Percentiles rank a stretch among this genome's conserved stretches.
These are phyloP conservation scores for Cadophora malorum DNA, from an alignment of 2,329 filamentous ascomycete species.

Conservation along the genomic window DNA sequence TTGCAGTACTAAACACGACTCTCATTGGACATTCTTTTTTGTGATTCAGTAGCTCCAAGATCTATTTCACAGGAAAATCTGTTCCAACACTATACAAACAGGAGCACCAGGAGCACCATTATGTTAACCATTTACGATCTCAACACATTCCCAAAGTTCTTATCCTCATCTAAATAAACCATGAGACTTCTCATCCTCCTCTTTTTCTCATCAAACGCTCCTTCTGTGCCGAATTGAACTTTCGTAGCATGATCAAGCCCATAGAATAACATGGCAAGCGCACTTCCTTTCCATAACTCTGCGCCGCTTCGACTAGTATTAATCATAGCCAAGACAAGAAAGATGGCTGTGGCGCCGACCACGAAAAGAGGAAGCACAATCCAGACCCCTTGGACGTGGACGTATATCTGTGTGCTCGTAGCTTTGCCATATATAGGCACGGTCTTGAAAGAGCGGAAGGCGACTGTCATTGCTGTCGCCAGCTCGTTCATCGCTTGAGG, in stretches of 20 bases:
- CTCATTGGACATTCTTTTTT: too few species aligned
- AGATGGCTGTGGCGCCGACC: constrained; percentile 43
- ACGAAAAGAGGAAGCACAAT: constrained; percentile 45
- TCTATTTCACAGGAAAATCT: background rate
- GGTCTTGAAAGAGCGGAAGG: constrained; percentile 45
- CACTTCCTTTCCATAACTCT: constrained; percentile 47
- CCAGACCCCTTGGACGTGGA: constrained; percentile 48
- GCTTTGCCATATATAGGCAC: constrained; percentile 43
- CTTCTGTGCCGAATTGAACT: constrained; percentile 7
- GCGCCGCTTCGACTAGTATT: constrained; percentile 40
- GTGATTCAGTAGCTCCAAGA: too few species aligned
- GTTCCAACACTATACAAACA: background rate
- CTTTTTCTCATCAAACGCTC: constrained; percentile 14
- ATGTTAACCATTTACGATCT: background rate
- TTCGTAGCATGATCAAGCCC: constrained; percentile 43
- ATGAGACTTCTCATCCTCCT: constrained; percentile 10
- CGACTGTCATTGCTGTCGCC: constrained; percentile 47
- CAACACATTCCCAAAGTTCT: constrained; percentile 12
- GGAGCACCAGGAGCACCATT: too few species aligned
- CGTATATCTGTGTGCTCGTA: constrained; percentile 43
- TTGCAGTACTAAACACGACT: too few species aligned
- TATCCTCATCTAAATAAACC: constrained; percentile 7
- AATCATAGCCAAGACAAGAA: constrained; percentile 43
- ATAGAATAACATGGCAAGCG: constrained; percentile 47
- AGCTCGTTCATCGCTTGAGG: constrained; percentile 47